Evolutionary conservation across 345 rosid species (phyloP).

Genomic region (Dipteronia dyeriana): DNA sequence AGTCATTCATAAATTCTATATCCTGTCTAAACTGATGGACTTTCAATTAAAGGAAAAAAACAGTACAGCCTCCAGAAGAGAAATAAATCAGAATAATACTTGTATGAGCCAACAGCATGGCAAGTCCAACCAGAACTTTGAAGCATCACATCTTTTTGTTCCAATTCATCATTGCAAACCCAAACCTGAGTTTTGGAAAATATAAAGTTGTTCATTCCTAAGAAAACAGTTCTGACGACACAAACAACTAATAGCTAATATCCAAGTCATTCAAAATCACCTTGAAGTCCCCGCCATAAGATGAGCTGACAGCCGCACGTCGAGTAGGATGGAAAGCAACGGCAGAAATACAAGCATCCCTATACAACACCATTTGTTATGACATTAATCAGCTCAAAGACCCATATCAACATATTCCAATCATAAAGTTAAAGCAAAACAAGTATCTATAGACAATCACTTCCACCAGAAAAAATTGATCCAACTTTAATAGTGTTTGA

Average conservation of each 20-base stretch:
- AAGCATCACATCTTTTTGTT: slow-evolving; percentile 36
- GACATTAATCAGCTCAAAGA: background rate
- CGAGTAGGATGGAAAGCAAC: slow-evolving; percentile 74
- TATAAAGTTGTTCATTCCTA: slow-evolving; percentile 5
- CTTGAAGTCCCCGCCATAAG: slow-evolving; percentile 93
- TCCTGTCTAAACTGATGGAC: background rate
- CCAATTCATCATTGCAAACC: slow-evolving; percentile 54
- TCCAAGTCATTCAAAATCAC: slow-evolving; percentile 37
- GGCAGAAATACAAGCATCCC: slow-evolving; percentile 85
- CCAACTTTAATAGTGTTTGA: too few relatives aligned
- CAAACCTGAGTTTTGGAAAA: slow-evolving; percentile 57
- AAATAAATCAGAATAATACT: slow-evolving; percentile 46
- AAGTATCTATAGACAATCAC: background rate
- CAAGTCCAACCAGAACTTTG: slow-evolving; percentile 75
- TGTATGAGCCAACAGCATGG: slow-evolving; percentile 89
- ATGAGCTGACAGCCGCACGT: slow-evolving; percentile 77
- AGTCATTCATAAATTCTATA: background rate
- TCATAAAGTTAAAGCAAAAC: too few relatives aligned
- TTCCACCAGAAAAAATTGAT: background rate
- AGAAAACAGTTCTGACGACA: background rate
- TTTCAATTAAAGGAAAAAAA: too few relatives aligned
- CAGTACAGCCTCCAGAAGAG: background rate
- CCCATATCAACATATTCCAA: background rate
- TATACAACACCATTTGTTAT: slow-evolving; percentile 25
- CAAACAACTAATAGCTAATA: slow-evolving; percentile 4